These are phyloP conservation scores for Aspergillus sp. DNA, from an alignment of 2,329 filamentous ascomycete genomes.

Conservation along the genomic window DNA sequence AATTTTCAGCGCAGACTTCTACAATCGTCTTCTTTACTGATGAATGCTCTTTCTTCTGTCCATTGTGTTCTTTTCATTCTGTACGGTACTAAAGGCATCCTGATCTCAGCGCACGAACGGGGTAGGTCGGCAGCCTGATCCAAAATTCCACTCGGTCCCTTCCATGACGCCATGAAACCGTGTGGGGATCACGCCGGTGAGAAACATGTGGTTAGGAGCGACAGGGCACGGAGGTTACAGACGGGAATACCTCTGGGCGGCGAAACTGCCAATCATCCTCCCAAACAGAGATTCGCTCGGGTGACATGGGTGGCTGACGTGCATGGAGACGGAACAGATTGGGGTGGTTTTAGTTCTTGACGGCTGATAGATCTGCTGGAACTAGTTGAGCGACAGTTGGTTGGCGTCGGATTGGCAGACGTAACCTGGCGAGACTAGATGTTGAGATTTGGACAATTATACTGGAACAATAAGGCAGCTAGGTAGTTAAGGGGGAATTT, in stretches of 20 bases:
- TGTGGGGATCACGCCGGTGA: slow-evolving; percentile 20
- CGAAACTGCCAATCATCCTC: neutral
- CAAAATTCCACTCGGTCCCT: neutral
- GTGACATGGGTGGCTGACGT: slow-evolving; percentile 4
- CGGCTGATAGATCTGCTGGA: too few relatives aligned
- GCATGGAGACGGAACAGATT: neutral
- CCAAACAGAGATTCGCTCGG: neutral
- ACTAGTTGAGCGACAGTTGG: too few relatives aligned
- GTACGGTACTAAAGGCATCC: neutral
- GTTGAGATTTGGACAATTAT: too few relatives aligned
- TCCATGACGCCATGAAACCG: slow-evolving; percentile 25
- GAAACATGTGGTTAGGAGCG: slow-evolving; percentile 18
- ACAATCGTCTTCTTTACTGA: neutral
- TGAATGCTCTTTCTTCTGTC: too few relatives aligned
- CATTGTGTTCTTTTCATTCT: neutral
- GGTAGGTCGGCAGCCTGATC: neutral
- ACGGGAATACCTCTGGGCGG: neutral
- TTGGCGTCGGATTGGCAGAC: too few relatives aligned
- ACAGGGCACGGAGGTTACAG: slow-evolving; percentile 4
- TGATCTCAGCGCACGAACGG: neutral
- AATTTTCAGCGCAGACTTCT: neutral
- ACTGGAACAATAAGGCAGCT: too few relatives aligned
- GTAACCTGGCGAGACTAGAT: too few relatives aligned
- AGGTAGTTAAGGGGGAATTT: too few relatives aligned
- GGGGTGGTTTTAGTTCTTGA: too few relatives aligned